phyloP scores from a whole-genome alignment of 768 basidiomycete species.

The Dioszegia hungarica region DNA sequence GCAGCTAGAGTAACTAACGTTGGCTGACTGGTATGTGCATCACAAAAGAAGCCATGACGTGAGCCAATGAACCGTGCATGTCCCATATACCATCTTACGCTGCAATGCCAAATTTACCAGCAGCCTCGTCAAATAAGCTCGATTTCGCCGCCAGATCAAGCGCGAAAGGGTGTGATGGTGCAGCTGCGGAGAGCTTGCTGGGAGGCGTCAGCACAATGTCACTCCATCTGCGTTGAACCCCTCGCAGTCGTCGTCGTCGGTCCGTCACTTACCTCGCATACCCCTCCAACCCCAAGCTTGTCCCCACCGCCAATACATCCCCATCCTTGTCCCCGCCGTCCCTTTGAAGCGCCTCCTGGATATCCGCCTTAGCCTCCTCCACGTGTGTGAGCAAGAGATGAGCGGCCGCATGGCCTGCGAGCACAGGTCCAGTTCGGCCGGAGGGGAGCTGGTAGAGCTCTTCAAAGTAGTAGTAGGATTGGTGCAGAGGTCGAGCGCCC shows the following conservation, averaged over 20 bases:
- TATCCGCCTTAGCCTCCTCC: conserved; percentile 49
- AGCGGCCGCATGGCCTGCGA: conserved; percentile 48
- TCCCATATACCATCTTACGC: conserved; percentile 11
- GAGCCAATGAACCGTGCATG: no score
- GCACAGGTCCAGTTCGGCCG: conserved; percentile 45
- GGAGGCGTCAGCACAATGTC: no score
- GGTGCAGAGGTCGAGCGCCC: conserved; percentile 46
- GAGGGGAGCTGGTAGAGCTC: conserved; percentile 47
- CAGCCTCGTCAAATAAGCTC: conserved; percentile 50
- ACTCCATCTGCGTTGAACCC: no score
- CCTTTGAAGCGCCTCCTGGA: conserved; percentile 35
- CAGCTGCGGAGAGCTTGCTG: conserved; percentile 40
- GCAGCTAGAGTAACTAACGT: no score
- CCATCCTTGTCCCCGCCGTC: conserved; percentile 32
- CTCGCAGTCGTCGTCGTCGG: no score
- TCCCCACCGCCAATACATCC: conserved; percentile 38
- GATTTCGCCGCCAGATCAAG: conserved; percentile 47
- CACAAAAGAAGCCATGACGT: no score
- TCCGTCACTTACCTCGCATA: conserved; percentile 29
- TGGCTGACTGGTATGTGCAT: no score
- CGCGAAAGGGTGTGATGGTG: conserved; percentile 47
- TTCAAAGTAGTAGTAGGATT: conserved; percentile 50
- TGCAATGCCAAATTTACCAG: conserved; percentile 46
- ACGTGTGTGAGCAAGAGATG: conserved; percentile 46
- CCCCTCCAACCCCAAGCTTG: conserved; percentile 34